phyloP scores from a whole-genome alignment of 108 stramenopile genomes.

The Cyclostephanos invisitatus region DNA sequence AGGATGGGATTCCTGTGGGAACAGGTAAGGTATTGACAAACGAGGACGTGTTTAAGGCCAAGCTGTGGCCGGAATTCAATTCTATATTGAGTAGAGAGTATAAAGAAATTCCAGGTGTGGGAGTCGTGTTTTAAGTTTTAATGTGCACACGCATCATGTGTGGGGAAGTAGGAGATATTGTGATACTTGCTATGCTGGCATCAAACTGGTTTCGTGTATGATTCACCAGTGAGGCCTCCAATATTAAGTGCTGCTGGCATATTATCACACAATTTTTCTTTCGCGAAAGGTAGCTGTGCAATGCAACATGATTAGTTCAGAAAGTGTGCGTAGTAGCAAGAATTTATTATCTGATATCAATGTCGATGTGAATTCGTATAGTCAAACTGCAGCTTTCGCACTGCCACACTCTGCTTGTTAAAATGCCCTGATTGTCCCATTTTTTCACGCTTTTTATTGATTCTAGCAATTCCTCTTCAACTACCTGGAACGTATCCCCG shows the following conservation, averaged over 20 bases:
- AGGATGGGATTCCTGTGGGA: constrained; percentile 69
- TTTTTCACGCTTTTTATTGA: neutral
- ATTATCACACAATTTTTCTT: neutral
- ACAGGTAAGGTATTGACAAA: constrained; percentile 72
- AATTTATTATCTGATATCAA: constrained; percentile 5
- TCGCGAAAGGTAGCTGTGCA: neutral
- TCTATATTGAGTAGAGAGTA: constrained; percentile 81
- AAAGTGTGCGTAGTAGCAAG: neutral
- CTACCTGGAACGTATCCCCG: constrained; percentile 55
- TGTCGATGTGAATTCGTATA: constrained; percentile 33
- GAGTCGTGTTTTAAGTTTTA: constrained; percentile 78
- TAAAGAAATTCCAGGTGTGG: constrained; percentile 78
- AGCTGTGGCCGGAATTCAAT: constrained; percentile 67
- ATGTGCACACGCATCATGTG: neutral
- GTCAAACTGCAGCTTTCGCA: constrained; percentile 48
- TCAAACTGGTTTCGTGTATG: neutral
- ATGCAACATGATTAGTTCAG: neutral
- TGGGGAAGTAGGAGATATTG: neutral
- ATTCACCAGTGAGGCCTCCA: neutral
- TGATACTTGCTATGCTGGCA: neutral
- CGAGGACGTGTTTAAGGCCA: constrained; percentile 67
- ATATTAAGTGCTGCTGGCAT: neutral
- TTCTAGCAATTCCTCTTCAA: constrained; percentile 28
- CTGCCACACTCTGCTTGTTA: constrained; percentile 29
- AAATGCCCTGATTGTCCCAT: neutral